A percentile compares a stretch with the other conserved stretches of the same genome.
phyloP scores from a whole-genome alignment of 371 early-diverging fungal genomes.

The Phascolomyces articulosus region DNA sequence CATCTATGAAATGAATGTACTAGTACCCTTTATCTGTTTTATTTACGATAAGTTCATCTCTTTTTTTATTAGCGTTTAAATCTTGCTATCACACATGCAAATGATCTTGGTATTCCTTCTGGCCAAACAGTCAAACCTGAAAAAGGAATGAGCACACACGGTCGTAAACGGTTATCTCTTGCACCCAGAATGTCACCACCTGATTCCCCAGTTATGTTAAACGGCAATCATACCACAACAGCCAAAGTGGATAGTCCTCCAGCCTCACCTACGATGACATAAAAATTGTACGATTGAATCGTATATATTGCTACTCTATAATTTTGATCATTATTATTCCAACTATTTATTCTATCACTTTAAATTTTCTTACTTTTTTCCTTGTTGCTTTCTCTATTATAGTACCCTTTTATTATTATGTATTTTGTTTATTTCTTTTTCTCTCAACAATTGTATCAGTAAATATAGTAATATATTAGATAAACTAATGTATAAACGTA shows the following conservation, averaged over 20 bases:
- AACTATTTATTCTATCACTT: too few relatives aligned
- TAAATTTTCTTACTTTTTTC: too few relatives aligned
- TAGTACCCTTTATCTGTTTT: not conserved
- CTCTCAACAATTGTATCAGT: too few relatives aligned
- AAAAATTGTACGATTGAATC: not conserved
- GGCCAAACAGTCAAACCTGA: conserved; percentile 24
- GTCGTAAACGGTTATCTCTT: conserved; percentile 47
- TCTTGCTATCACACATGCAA: conserved; percentile 46
- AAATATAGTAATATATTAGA: too few relatives aligned
- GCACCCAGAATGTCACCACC: conserved; percentile 2
- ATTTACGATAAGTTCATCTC: not conserved
- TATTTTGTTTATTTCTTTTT: too few relatives aligned
- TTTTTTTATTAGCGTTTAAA: conserved; percentile 36
- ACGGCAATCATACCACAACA: not conserved
- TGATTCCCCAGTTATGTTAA: not conserved
- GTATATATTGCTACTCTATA: not conserved
- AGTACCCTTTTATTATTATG: too few relatives aligned
- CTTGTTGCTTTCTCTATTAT: too few relatives aligned
- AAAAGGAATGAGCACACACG: conserved; percentile 44
- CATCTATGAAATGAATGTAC: not conserved
- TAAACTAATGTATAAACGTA: too few relatives aligned
- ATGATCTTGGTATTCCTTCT: conserved; percentile 45
- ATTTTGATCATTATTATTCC: too few relatives aligned
- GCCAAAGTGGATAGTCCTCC: not conserved
- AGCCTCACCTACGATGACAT: not conserved